Evolutionary conservation across 768 basidiomycete genomes (phyloP).

Genomic region (Termitomyces sp.): DNA sequence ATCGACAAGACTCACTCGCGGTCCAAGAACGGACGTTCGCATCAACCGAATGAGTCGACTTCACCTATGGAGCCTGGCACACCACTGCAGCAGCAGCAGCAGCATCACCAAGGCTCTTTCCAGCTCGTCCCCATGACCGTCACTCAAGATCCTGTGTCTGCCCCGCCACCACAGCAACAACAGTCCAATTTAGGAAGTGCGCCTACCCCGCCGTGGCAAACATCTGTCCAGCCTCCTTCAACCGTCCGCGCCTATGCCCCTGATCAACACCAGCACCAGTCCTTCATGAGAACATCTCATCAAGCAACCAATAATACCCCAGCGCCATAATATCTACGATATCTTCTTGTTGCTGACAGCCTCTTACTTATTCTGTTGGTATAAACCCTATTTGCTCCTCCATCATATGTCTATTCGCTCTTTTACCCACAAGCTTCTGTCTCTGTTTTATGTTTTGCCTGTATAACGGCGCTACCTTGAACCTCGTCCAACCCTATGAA

Average conservation of each 20-base stretch:
- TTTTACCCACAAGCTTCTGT: background rate
- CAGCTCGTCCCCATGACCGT: constrained; percentile 42
- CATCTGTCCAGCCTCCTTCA: constrained; percentile 16
- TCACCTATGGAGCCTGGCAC: constrained; percentile 31
- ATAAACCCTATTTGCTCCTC: constrained; percentile 5
- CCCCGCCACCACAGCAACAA: constrained; percentile 15
- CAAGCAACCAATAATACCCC: constrained; percentile 21
- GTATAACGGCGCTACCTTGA: constrained; percentile 16
- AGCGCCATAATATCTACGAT: constrained; percentile 21
- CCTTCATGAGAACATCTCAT: constrained; percentile 33
- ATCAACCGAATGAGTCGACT: constrained; percentile 25
- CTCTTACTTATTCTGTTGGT: constrained; percentile 7
- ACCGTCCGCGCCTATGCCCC: constrained; percentile 25
- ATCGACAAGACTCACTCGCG: constrained; percentile 31
- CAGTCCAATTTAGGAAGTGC: constrained; percentile 18
- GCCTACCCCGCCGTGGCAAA: constrained; percentile 28
- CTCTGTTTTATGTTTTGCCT: constrained; percentile 9
- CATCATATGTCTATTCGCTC: constrained; percentile 1
- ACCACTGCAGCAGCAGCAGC: constrained; percentile 22
- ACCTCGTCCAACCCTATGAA: constrained; percentile 5
- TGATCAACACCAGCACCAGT: constrained; percentile 35
- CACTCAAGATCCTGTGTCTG: constrained; percentile 10
- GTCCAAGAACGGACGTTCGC: constrained; percentile 22
- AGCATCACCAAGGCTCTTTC: constrained; percentile 59
- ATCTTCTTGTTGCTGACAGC: constrained; percentile 15